A percentile compares a stretch with the other conserved stretches of the same genome.
Evolutionary conservation across 768 basidiomycete genomes (phyloP).

Genomic region (Tylopilus plumbeoviolaceoides): DNA sequence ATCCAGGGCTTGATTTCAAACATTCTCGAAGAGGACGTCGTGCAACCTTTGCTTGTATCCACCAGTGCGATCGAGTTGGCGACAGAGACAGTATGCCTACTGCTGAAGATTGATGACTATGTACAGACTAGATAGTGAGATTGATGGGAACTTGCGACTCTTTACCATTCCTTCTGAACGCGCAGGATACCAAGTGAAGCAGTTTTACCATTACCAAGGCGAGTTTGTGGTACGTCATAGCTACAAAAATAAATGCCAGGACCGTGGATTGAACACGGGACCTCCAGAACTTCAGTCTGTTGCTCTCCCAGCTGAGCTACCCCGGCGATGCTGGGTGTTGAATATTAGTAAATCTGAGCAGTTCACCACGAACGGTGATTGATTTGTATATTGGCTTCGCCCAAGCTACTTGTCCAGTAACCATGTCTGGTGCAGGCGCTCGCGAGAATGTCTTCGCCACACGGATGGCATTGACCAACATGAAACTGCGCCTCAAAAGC

Average conservation of each 20-base stretch:
- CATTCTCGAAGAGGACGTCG: constrained; percentile 95
- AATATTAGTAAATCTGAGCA: rapidly evolving
- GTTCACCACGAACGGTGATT: background rate
- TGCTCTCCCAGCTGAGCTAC: constrained; percentile 77
- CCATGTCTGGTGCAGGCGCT: constrained; percentile 86
- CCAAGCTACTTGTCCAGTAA: constrained; percentile 6
- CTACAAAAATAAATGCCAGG: constrained; percentile 46
- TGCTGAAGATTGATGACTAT: constrained; percentile 95
- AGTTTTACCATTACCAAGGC: too few relatives aligned
- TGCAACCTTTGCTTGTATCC: constrained; percentile 91
- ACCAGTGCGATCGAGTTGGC: constrained; percentile 94
- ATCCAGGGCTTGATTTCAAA: constrained; percentile 90
- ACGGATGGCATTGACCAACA: constrained; percentile 94
- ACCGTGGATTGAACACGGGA: constrained; percentile 80
- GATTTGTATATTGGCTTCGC: background rate
- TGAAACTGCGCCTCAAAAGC: constrained; percentile 82
- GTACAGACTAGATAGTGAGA: constrained; percentile 65
- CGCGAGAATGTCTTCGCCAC: constrained; percentile 96
- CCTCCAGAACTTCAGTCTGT: constrained; percentile 76
- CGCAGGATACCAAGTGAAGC: background rate
- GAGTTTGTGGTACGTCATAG: too few relatives aligned
- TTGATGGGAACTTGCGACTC: background rate
- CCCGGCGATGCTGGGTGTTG: constrained; percentile 35
- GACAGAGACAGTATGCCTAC: constrained; percentile 94
- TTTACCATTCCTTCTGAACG: background rate